A percentile compares a stretch with the other conserved stretches of the same genome.
Conservation (phyloP, 108 stramenopile species). For the Ochromonas danica region DNA sequence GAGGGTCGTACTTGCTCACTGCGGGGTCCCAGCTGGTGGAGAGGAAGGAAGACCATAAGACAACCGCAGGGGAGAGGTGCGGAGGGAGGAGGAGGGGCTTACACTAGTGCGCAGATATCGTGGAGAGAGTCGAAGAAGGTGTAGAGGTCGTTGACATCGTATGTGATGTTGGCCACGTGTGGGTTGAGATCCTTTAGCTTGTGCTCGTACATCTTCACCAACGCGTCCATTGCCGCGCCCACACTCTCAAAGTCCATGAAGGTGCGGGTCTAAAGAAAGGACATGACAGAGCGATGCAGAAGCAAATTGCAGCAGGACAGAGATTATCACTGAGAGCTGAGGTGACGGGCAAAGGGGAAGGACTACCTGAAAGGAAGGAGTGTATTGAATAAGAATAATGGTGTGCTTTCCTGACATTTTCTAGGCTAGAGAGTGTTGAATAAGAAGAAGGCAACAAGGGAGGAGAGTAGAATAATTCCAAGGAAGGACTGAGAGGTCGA, state of each 20-base stretch:
- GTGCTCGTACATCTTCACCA: slow-evolving; percentile 43
- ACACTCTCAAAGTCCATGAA: slow-evolving; percentile 34
- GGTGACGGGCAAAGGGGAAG: not conserved
- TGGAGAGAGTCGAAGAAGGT: slow-evolving; percentile 27
- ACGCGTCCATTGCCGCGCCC: slow-evolving; percentile 27
- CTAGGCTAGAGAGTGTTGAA: too few relatives aligned
- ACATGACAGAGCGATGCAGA: not conserved
- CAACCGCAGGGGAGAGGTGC: not conserved
- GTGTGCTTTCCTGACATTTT: slow-evolving; percentile 26
- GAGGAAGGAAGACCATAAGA: not conserved
- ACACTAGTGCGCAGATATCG: slow-evolving; percentile 35
- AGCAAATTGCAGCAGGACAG: not conserved
- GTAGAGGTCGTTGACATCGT: slow-evolving; percentile 39
- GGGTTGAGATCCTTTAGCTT: slow-evolving; percentile 40
- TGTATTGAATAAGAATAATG: slow-evolving; percentile 34
- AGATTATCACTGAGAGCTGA: not conserved
- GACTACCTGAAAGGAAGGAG: not conserved
- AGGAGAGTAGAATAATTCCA: too few relatives aligned
- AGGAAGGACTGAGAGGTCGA: too few relatives aligned
- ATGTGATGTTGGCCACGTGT: slow-evolving; percentile 22
- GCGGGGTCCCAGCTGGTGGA: slow-evolving; percentile 2
- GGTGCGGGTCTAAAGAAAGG: not conserved
- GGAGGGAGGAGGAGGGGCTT: too few relatives aligned
- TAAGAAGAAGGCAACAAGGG: too few relatives aligned
- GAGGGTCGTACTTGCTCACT: slow-evolving; percentile 10